A percentile compares a stretch with the other conserved stretches of the same genome.
These are phyloP conservation scores for Talaromyces sp. DNA, from an alignment of 2,329 filamentous ascomycete species.

Conservation along the genomic window DNA sequence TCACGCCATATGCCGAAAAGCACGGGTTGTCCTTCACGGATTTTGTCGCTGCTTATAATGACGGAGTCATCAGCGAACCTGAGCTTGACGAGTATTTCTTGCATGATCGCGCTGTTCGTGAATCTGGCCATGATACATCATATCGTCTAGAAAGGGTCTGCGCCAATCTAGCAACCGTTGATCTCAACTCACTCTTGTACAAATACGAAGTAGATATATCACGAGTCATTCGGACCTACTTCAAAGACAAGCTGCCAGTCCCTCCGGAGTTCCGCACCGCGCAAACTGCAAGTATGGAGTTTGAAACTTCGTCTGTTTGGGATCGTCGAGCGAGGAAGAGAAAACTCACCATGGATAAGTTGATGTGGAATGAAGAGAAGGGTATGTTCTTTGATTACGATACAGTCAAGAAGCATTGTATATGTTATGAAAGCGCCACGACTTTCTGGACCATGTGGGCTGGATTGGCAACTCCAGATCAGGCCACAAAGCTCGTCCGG, in stretches of 20 bases:
- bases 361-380: slow-evolving; percentile 84
- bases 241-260: slow-evolving; percentile 75
- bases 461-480: slow-evolving; percentile 75
- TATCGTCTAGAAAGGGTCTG: slow-evolving; percentile 87
- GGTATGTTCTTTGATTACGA: slow-evolving; percentile 99
- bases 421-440: slow-evolving; percentile 81
- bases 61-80: slow-evolving; percentile 68
- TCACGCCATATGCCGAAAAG: slow-evolving; percentile 78
- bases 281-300: slow-evolving; percentile 58
- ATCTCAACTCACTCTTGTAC: slow-evolving; percentile 90
- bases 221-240: slow-evolving; percentile 74
- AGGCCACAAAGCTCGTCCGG: slow-evolving; percentile 76
- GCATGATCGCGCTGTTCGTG: slow-evolving; percentile 90
- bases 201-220: slow-evolving; percentile 97
- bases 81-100: slow-evolving; percentile 93
- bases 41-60: slow-evolving; percentile 86
- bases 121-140: slow-evolving; percentile 93
- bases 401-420: slow-evolving; percentile 73
- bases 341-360: slow-evolving; percentile 82
- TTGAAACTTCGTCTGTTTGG: slow-evolving; percentile 82
- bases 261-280: slow-evolving; percentile 74
- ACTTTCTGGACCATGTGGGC: slow-evolving; percentile 99
- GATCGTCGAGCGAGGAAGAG: slow-evolving; percentile 80
- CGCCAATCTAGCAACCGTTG: slow-evolving; percentile 85
- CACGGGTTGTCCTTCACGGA: slow-evolving; percentile 74